These are phyloP conservation scores for Santalum album DNA, from an alignment of 164 flowering plant genomes.

Conservation along the genomic window DNA sequence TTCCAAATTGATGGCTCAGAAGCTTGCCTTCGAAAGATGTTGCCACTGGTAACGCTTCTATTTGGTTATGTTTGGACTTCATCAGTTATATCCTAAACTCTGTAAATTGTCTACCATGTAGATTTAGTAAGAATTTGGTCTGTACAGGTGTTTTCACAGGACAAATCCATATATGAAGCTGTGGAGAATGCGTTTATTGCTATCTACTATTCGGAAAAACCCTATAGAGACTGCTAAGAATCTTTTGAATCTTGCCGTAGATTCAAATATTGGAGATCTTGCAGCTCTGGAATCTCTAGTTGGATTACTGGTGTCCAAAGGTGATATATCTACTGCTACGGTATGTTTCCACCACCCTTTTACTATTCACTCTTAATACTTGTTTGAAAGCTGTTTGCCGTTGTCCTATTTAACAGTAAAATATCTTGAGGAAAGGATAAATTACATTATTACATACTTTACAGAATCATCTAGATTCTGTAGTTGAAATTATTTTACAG, in stretches of 20 bases:
- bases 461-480: too few relatives aligned
- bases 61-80: neutral
- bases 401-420: too few relatives aligned
- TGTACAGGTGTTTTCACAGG: conserved; percentile 89
- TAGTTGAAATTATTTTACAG: too few relatives aligned
- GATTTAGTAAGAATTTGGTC: neutral
- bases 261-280: conserved; percentile 91
- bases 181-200: conserved; percentile 89
- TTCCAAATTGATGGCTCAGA: conserved; percentile 96
- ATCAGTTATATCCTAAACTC: neutral
- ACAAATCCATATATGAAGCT: conserved; percentile 90
- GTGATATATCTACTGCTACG: conserved; percentile 63
- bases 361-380: neutral
- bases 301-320: conserved; percentile 71
- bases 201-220: conserved; percentile 63
- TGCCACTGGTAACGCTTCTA: conserved; percentile 71
- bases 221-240: conserved; percentile 74
- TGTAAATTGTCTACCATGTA: neutral
- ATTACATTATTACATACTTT: too few relatives aligned
- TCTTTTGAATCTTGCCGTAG: conserved; percentile 66
- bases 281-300: conserved; percentile 77
- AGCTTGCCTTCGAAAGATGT: conserved; percentile 84
- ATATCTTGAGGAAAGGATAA: too few relatives aligned
- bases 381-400: neutral
- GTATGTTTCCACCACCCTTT: conserved; percentile 28